Evolutionary conservation across 192 early-diverging fungal species (phyloP).

Genomic region (Obelidium mucronatum): DNA sequence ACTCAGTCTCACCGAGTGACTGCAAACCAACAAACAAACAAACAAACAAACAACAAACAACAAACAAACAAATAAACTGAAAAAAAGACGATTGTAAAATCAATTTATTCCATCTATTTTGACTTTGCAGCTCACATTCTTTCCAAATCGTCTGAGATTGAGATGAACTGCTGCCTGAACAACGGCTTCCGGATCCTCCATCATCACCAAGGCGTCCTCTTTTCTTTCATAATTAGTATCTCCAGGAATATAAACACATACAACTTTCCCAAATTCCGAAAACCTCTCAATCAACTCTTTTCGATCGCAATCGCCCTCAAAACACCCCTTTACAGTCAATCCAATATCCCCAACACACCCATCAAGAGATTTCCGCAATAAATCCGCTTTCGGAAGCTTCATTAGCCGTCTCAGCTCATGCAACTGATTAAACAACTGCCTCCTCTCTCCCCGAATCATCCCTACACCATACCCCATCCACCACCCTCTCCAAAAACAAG

Average conservation of each 20-base stretch:
- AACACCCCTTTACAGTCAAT: slow-evolving; percentile 9
- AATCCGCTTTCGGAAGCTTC: slow-evolving; percentile 10
- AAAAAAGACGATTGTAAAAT: too few relatives aligned
- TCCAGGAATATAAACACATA: background rate
- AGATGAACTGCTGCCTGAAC: background rate
- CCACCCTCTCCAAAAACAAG: background rate
- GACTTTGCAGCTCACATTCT: slow-evolving; percentile 3
- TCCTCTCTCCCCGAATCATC: background rate
- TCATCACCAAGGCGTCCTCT: background rate
- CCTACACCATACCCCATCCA: background rate
- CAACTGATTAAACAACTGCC: background rate
- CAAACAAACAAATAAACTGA: too few relatives aligned
- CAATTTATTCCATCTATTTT: too few relatives aligned
- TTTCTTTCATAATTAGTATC: background rate
- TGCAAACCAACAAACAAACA: too few relatives aligned
- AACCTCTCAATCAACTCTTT: slow-evolving; percentile 3
- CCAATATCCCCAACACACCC: background rate
- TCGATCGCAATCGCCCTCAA: background rate
- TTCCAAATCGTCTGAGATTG: slow-evolving; percentile 8
- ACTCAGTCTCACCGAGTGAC: too few relatives aligned
- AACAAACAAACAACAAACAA: too few relatives aligned
- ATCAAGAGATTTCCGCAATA: background rate
- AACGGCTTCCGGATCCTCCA: background rate
- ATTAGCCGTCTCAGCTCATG: slow-evolving; percentile 28
- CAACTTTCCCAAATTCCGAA: slow-evolving; percentile 1